Conservation (phyloP, 2,329 filamentous ascomycete species). For the Sarocladiaceae sp. region DNA sequence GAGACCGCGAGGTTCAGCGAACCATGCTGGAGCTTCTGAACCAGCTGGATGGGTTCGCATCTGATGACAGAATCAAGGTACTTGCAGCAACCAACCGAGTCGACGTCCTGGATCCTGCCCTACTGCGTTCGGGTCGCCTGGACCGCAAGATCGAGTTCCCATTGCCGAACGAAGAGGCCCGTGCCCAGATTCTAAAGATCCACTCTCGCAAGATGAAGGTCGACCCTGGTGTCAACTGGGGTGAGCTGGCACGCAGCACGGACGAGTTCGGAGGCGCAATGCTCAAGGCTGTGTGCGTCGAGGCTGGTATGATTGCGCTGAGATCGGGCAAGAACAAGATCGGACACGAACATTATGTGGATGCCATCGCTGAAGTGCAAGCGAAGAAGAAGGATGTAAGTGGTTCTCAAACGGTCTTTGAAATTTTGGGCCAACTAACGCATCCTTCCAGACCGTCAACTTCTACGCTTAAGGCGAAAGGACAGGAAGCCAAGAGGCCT, state of each 20-base stretch:
- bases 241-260: slow-evolving; percentile 88
- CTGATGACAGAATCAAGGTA: slow-evolving; percentile 94
- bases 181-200: slow-evolving; percentile 94
- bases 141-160: slow-evolving; percentile 99
- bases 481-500: too few species aligned
- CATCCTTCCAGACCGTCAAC: slow-evolving; percentile 44
- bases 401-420: slow-evolving; percentile 16
- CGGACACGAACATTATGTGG: slow-evolving; percentile 95
- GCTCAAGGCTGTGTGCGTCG: slow-evolving; percentile 96
- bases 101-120: slow-evolving; percentile 85
- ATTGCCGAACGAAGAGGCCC: slow-evolving; percentile 92
- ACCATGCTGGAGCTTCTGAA: slow-evolving; percentile 99
- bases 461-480: slow-evolving; percentile 39
- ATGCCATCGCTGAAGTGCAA: slow-evolving; percentile 94
- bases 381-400: slow-evolving; percentile 87
- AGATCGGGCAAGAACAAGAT: slow-evolving; percentile 94
- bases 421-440: slow-evolving; percentile 10
- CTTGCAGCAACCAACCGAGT: slow-evolving; percentile 91
- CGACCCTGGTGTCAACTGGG: slow-evolving; percentile 89
- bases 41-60: slow-evolving; percentile 96
- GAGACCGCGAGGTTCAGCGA: slow-evolving; percentile 94
- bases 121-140: slow-evolving; percentile 84
- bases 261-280: slow-evolving; percentile 98
- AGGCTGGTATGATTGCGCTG: slow-evolving; percentile 98
- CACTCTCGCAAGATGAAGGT: slow-evolving; percentile 98